Evolutionary conservation across 1,284 basidiomycete species (phyloP).

Genomic region (Albatrellus sp.): DNA sequence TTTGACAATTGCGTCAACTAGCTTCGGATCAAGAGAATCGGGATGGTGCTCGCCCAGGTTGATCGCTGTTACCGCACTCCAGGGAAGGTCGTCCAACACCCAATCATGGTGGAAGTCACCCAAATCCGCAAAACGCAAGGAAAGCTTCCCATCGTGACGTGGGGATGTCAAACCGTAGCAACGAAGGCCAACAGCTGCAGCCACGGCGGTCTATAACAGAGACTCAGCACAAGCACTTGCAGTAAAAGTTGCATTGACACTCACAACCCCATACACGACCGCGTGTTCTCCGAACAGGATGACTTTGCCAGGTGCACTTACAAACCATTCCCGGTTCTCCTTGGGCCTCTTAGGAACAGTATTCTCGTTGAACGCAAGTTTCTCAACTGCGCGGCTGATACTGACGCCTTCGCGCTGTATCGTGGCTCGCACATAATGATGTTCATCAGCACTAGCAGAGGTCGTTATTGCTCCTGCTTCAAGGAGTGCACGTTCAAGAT

Average conservation of each 20-base stretch:
- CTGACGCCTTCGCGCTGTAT: slow-evolving; percentile 26
- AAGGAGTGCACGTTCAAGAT: slow-evolving; percentile 87
- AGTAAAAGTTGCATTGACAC: slow-evolving; percentile 22
- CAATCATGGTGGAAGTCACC: slow-evolving; percentile 71
- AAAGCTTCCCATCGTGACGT: slow-evolving; percentile 63
- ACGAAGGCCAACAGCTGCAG: slow-evolving; percentile 88
- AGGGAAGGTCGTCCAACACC: slow-evolving; percentile 76
- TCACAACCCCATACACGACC: slow-evolving; percentile 90
- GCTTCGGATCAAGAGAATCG: slow-evolving; percentile 53
- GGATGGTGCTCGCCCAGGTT: slow-evolving; percentile 43
- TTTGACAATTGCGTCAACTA: slow-evolving; percentile 57
- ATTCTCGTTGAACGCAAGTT: slow-evolving; percentile 35
- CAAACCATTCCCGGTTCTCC: slow-evolving; percentile 64
- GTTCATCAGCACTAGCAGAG: slow-evolving; percentile 24
- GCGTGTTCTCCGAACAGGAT: slow-evolving; percentile 99
- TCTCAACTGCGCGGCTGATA: slow-evolving; percentile 55
- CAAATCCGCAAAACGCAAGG: slow-evolving; percentile 75
- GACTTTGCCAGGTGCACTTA: slow-evolving; percentile 95
- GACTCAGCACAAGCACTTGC: slow-evolving; percentile 2
- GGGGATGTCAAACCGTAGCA: slow-evolving; percentile 84
- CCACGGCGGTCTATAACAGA: slow-evolving; percentile 74
- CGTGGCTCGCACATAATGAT: slow-evolving; percentile 38
- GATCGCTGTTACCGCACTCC: slow-evolving; percentile 58
- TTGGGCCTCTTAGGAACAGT: slow-evolving; percentile 9
- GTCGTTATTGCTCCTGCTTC: slow-evolving; percentile 81